Base-by-base conservation (phyloP, 2,329 filamentous ascomycete genomes). In the Aspergillus transmontanensis region DNA sequence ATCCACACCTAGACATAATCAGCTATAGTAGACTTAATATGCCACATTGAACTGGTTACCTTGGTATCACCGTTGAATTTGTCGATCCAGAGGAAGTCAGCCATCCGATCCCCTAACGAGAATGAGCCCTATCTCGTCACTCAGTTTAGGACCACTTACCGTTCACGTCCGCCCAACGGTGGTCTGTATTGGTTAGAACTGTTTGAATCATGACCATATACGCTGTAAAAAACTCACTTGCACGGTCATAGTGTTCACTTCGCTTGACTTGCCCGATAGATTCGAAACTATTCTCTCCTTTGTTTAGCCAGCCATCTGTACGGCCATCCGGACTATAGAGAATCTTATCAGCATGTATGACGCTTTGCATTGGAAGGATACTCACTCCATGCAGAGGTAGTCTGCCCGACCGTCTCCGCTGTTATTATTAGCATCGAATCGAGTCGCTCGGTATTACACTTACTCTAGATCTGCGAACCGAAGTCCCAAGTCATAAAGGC, bases 221-320 rank as follows among this genome's bases (percentile, higher is more conserved):
- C 19, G 10, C 32, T 14, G 12, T 14, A 34, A n/a, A 21, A 16
- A 19, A 54, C 51, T 34, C 19, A 54, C 51, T 54, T 34, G 51
- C 51, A 26, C 51, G 51, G 21, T 54, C 51, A 9, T 36, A 54
- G 10, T 36, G 21, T 19, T 54, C 51, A 21, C 51, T 36, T 26
- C 19, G 30, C 21, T 54, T 54, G 30, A 23, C 30, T 23, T 34
- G 51, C 19, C 51, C 51, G 32, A 54, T 54, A 9, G 30, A 36
- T 16, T 36, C 16, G n/a, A 54, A 54, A 6, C 32, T 36, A n/a
- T 54, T 36, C 21, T 54, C 51, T 21, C 51, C 51, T 11, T 54
- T 54, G 10, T 36, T 54, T 11, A 54, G n/a, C 51, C 51, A 54
- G 19, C 51, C 30, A 36, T 54, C 51, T 36, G 51, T 54, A 54